Base-by-base conservation (phyloP, 768 basidiomycete species). In the Trichaptum fuscoviolaceum region DNA sequence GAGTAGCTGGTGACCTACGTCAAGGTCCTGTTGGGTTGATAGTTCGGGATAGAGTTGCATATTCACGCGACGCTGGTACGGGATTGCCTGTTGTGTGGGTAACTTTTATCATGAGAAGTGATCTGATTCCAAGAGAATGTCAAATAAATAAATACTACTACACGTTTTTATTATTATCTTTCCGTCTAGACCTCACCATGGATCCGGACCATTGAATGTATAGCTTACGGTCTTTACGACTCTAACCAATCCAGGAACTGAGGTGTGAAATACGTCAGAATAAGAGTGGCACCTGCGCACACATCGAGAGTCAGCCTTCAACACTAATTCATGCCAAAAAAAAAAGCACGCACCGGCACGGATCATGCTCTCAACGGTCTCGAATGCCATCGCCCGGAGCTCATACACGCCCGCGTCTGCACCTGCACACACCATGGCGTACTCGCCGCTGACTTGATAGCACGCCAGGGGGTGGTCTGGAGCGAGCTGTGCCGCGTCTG, bases 401-500 rank as follows among this genome's bases (percentile, higher is more conserved):
- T 92, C 91, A 72, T 96, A 99, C n/a, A 99, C 91, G 12, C 96
- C 96, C 2, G 94, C 93, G 3, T 82, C 81, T 9, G 97, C 97
- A 36, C 96, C 97, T 0, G 97, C 96, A 65, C 91, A 90, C 34
- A 99, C 82, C 97, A 99, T 99, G 10, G 96, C 95, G 70, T 92
- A 99, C 77, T 99, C 97, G 2, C 97, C 97, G 65, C 93, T 95
- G 63, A 99, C 97, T 78, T 96, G 93, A 77, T 99, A 99, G 72
- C 92, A 94, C 0, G 97, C 97, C n/a, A 97, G 82, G 1, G 96
- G 96, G 72, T 93, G 90, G 73, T 96, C 88, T 0, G 87, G 86
- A 6, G 92, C 89, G 58, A 97, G 83, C 70, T 87, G 78, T 3
- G 89, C 86, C 18, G 93, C 94, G 73, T 97, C 94, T 35, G 91